phyloP scores from a whole-genome alignment of 768 basidiomycete species.

The Phaeotremella fagi region DNA sequence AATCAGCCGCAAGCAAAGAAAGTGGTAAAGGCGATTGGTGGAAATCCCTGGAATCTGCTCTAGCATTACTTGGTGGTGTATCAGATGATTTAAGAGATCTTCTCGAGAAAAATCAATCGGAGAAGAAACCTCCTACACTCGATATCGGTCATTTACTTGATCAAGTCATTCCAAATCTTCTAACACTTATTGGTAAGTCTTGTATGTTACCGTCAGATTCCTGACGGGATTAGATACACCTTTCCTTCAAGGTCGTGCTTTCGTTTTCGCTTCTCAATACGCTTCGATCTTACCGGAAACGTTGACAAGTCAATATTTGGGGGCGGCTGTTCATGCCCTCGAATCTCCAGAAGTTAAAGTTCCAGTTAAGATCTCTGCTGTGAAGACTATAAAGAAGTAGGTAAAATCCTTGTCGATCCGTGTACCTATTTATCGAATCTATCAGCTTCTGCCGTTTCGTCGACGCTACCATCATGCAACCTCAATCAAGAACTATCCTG shows the following conservation, averaged over 20 bases:
- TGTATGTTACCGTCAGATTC: neutral
- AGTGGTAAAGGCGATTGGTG: constrained; percentile 70
- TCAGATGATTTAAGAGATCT: constrained; percentile 70
- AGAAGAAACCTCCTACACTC: constrained; percentile 61
- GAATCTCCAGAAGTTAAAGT: constrained; percentile 66
- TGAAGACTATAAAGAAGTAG: constrained; percentile 89
- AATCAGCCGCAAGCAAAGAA: constrained; percentile 58
- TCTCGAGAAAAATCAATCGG: constrained; percentile 68
- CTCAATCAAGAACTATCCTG: constrained; percentile 69
- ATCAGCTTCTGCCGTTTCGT: constrained; percentile 53
- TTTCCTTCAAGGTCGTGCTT: constrained; percentile 90
- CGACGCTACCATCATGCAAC: constrained; percentile 58
- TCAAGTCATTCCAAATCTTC: constrained; percentile 70
- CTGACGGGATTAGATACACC: constrained; percentile 60
- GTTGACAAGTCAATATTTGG: constrained; percentile 77
- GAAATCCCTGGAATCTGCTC: constrained; percentile 79
- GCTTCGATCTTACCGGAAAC: constrained; percentile 65
- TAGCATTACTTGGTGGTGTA: constrained; percentile 76
- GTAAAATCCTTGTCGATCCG: too few relatives aligned
- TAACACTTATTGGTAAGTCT: constrained; percentile 63
- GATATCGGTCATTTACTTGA: constrained; percentile 72
- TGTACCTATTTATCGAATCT: too few relatives aligned
- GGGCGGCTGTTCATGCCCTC: constrained; percentile 78
- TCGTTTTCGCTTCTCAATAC: constrained; percentile 90
- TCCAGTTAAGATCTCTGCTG: constrained; percentile 90